Evolutionary conservation across 2,329 filamentous ascomycete species (phyloP), one percentile per base, ranked within the genome.

Genomic region (Colletotrichum nymphaeae): DNA sequence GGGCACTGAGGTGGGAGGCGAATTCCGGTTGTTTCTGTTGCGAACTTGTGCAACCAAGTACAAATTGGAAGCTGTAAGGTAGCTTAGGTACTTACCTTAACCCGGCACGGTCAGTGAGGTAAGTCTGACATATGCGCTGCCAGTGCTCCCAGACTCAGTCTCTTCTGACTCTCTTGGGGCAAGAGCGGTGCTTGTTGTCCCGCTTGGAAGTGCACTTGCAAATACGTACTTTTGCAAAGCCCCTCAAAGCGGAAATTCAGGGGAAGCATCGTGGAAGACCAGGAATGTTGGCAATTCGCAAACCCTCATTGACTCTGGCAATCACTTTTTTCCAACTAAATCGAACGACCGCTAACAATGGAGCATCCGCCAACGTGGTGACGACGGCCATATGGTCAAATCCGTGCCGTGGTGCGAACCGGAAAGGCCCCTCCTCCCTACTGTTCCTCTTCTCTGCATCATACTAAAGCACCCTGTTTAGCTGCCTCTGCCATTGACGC

Each of bases 201-300:
- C 30, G 12, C 28, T n/a, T 8, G 32, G 30, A 14, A 26, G 24
- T 24, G 58, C 16, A 16, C 32, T 35, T 37, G n/a, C 35, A 4
- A 4, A 16, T 52, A 69, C 52, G 59, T 69, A 69, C 32, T 28
- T 11, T 6, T 26, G 35, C 8, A 12, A 30, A 30, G 2, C 9
- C 30, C 16, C 60, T 49, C 26, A n/a, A 69, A 58, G 49, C 35
- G 67, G 67, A 69, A 65, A 63, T 53, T 60, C 46, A 69, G 67
- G 67, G 67, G 67, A 66, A 70, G 35, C 11, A 59, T 53, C 30
- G 62, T 66, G 37, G 67, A 70, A 69, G 49, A 9, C n/a, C 30
- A 56, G 32, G 35, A 53, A 32, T 52, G 52, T 35, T 35, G 32
- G 32, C 12, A 22, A 22, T 49, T n/a, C 42, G 26, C 8, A 49